phyloP scores from a whole-genome alignment of 495 filamentous ascomycete species.

The Talaromyces wortmannii region DNA sequence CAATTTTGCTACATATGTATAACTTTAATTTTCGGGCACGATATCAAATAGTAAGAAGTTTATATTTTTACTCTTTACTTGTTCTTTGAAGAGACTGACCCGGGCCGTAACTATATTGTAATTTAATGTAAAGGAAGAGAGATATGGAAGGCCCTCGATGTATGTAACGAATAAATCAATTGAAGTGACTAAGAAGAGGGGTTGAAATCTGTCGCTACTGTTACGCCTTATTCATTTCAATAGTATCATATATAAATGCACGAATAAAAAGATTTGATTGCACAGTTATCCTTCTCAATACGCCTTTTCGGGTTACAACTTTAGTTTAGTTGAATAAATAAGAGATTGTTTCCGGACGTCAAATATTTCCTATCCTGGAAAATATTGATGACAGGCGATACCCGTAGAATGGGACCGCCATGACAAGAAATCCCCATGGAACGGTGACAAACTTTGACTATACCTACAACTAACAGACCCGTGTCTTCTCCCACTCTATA shows the following conservation, averaged over 20 bases:
- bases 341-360: background rate
- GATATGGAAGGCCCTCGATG: too few relatives aligned
- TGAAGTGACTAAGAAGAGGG: too few relatives aligned
- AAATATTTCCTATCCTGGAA: background rate
- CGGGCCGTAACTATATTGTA: too few relatives aligned
- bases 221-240: background rate
- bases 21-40: too few relatives aligned
- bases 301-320: background rate
- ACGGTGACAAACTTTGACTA: background rate
- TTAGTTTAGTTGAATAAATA: background rate
- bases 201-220: too few relatives aligned
- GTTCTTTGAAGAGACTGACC: too few relatives aligned
- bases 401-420: background rate
- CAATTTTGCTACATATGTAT: too few relatives aligned
- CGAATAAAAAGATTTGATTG: background rate
- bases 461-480: background rate
- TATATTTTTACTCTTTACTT: too few relatives aligned
- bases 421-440: background rate
- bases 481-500: background rate
- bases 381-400: background rate
- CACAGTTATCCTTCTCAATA: background rate
- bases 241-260: background rate
- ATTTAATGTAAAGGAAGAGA: too few relatives aligned
- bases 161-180: too few relatives aligned
- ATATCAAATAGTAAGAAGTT: too few relatives aligned